Percentiles rank a stretch among this genome's conserved stretches.
Conservation (phyloP, 768 basidiomycete genomes). For the Clitopilus passeckerianus region DNA sequence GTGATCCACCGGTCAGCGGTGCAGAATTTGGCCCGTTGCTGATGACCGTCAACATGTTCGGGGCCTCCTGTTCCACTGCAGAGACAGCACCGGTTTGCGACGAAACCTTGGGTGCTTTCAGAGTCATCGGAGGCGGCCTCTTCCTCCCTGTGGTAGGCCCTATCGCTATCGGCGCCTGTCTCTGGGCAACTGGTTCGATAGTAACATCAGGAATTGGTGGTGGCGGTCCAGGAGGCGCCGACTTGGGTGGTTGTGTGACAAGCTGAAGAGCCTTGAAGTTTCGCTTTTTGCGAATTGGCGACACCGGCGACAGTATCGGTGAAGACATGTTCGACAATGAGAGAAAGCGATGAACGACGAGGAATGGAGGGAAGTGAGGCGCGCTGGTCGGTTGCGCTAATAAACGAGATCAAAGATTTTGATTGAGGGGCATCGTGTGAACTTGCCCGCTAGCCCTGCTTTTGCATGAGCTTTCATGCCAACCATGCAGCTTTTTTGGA, state of each 20-base stretch:
- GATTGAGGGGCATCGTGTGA: background rate
- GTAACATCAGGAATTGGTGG: conserved; percentile 17
- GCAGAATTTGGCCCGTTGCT: conserved; percentile 47
- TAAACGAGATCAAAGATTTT: conserved; percentile 1
- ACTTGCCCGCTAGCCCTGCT: background rate
- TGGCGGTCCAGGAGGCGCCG: conserved; percentile 18
- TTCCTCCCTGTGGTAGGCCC: conserved; percentile 51
- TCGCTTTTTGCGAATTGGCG: conserved; percentile 81
- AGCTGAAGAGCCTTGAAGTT: conserved; percentile 88
- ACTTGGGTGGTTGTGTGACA: conserved; percentile 31
- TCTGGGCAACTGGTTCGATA: conserved; percentile 36
- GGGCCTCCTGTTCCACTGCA: conserved; percentile 34
- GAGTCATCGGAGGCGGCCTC: conserved; percentile 78
- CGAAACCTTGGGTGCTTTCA: conserved; percentile 66
- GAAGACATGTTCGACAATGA: conserved; percentile 5
- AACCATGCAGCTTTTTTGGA: background rate
- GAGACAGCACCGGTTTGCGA: conserved; percentile 34
- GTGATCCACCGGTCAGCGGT: conserved; percentile 38
- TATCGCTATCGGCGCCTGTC: conserved; percentile 43
- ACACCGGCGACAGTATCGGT: conserved; percentile 8
- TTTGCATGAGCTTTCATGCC: background rate
- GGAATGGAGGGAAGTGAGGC: conserved; percentile 1
- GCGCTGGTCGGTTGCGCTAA: conserved; percentile 4
- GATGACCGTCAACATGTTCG: conserved; percentile 43
- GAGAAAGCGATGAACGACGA: conserved; percentile 4